Evolutionary conservation across 2,329 filamentous ascomycete genomes (phyloP), one percentile per base, ranked within the genome.

Genomic region (Cylindrodendrum hubeiense): DNA sequence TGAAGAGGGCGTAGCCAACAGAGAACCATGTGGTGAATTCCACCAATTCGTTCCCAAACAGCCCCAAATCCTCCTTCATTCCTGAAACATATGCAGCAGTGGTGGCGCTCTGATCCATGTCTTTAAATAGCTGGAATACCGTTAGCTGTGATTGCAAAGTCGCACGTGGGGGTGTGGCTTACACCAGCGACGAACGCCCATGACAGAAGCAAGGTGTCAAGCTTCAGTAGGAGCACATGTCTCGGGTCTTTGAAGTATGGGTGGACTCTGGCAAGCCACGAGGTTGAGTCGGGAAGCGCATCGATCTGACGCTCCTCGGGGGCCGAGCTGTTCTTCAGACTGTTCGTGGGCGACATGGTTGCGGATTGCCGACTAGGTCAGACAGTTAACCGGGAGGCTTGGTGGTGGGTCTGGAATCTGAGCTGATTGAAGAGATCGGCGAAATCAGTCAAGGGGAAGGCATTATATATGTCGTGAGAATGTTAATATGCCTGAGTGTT

Each of bases 231-330:
- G 28, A 78, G 30, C 4, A 76, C 72, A 60, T 74, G 75, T 4
- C 67, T 55, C 1, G 76, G 72, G 24, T 77, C 63, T 21, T 72
- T 66, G 12, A 77, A 77, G 47, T 77, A 77, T 0, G 75, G 76
- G 55, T 77, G 74, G 0, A 77, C 26, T 3, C 69, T 76, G 5
- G 73, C 75, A 7, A 78, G 61, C 76, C 76, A 78, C 50, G 74
- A 74, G 13, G 63, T 67, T 5, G 72, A 70, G 44, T 71, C 59
- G 1, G 22, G 8, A 21, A 37, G n/a, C 0, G 21, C 34, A 0
- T 58, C 30, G 17, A 19, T 2, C 9, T 24, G 47, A 10, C 24
- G 57, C 24, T 34, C 65, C 8, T 57, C 47, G 15, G 46, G 26
- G 4, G 33, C 28, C 22, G 49, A 3, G 12, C n/a, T 24, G 7